phyloP scores from a whole-genome alignment of 2,329 filamentous ascomycete species.

The Metarhizium brunneum region DNA sequence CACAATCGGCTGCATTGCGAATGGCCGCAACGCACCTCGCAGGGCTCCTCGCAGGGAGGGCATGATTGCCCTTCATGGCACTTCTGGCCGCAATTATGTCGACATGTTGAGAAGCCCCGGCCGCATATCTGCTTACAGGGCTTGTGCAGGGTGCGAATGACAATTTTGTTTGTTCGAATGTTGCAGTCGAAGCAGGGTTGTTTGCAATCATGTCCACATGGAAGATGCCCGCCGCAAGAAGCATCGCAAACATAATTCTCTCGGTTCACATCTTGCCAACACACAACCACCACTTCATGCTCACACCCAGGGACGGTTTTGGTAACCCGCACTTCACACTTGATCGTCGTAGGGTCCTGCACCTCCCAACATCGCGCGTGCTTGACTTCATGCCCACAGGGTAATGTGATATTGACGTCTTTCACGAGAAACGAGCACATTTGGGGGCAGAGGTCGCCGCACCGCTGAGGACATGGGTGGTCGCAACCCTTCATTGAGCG shows the following conservation, averaged over 20 bases:
- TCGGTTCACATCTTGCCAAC: conserved; percentile 34
- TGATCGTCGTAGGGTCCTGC: conserved; percentile 35
- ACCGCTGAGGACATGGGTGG: conserved; percentile 33
- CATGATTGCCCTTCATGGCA: conserved; percentile 46
- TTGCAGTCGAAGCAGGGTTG: conserved; percentile 41
- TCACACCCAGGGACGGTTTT: conserved; percentile 43
- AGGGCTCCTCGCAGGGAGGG: conserved; percentile 35
- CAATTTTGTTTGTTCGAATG: conserved; percentile 17
- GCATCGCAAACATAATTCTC: conserved; percentile 35
- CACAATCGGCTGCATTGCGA: conserved; percentile 47
- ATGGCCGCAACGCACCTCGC: conserved; percentile 48
- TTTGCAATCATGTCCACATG: conserved; percentile 51
- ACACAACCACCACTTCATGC: conserved; percentile 42
- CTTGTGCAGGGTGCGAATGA: conserved; percentile 31
- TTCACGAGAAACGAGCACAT: background rate
- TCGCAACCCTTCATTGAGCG: conserved; percentile 31
- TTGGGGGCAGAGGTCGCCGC: conserved; percentile 31
- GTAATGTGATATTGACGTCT: background rate
- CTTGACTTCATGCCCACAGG: background rate
- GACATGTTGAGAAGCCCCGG: conserved; percentile 42
- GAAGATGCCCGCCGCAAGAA: conserved; percentile 33
- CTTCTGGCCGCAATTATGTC: conserved; percentile 37
- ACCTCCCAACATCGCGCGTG: conserved; percentile 26
- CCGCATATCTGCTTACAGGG: conserved; percentile 39
- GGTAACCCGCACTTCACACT: conserved; percentile 36